Conservation (phyloP, 495 filamentous ascomycete species). For the Penicillium simplicissimum region DNA sequence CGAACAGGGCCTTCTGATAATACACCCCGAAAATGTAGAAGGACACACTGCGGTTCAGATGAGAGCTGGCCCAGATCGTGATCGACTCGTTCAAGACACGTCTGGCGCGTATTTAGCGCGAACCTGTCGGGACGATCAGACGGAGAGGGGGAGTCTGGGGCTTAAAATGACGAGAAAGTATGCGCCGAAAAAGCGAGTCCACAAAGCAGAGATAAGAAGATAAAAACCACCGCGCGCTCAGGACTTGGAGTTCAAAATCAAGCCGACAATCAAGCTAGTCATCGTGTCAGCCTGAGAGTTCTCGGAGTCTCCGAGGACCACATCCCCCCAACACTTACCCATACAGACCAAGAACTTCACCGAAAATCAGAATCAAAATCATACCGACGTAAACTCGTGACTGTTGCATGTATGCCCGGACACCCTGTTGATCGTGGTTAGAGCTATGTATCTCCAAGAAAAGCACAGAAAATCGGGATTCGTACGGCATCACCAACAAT, state of each 20-base stretch:
- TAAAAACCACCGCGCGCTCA: slow-evolving; percentile 14
- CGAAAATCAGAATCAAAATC: slow-evolving; percentile 98
- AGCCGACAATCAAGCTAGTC: slow-evolving; percentile 55
- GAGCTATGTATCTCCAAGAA: slow-evolving; percentile 12
- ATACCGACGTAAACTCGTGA: slow-evolving; percentile 95
- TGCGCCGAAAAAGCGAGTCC: slow-evolving; percentile 10
- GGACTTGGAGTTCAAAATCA: slow-evolving; percentile 57
- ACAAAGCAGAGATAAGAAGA: slow-evolving; percentile 7
- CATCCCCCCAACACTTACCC: slow-evolving; percentile 61
- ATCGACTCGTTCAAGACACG: neutral
- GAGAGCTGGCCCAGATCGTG: slow-evolving; percentile 17
- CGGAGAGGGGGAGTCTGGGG: neutral
- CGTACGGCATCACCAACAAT: slow-evolving; percentile 86
- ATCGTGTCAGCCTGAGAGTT: slow-evolving; percentile 24
- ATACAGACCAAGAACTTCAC: slow-evolving; percentile 95
- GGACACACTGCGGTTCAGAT: slow-evolving; percentile 14
- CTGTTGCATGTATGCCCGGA: slow-evolving; percentile 93
- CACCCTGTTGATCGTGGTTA: slow-evolving; percentile 57
- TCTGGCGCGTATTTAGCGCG: neutral
- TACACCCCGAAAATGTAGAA: slow-evolving; percentile 21
- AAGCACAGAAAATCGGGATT: neutral
- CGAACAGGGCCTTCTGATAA: slow-evolving; percentile 22
- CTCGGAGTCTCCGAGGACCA: neutral
- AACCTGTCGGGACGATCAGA: slow-evolving; percentile 3
- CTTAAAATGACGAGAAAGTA: slow-evolving; percentile 1